phyloP scores from a whole-genome alignment of 1,139 yeast species.

The Nakaseomyces sp. region DNA sequence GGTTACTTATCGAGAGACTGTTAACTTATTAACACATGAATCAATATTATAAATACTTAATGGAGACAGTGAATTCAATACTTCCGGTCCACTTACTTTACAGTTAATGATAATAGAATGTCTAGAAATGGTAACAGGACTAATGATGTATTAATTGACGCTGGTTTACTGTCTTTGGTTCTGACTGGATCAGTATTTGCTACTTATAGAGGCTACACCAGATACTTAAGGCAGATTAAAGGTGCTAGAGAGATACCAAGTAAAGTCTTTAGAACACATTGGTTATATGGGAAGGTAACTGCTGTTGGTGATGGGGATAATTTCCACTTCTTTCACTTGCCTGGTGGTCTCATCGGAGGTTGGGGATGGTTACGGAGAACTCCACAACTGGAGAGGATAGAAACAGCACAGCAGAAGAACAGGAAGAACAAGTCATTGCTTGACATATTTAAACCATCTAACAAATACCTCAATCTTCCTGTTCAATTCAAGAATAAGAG shows the following conservation, averaged over 20 bases:
- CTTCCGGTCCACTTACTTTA: too few relatives aligned
- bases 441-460: conserved; percentile 8
- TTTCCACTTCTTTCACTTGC: conserved; percentile 84
- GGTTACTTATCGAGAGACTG: background rate
- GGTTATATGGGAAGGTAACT: conserved; percentile 73
- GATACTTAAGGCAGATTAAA: conserved; percentile 34
- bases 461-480: conserved; percentile 34
- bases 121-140: background rate
- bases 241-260: conserved; percentile 37
- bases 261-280: conserved; percentile 34
- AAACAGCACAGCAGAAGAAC: conserved; percentile 1
- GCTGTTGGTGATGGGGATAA: conserved; percentile 97
- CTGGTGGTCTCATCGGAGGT: conserved; percentile 80
- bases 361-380: conserved; percentile 82
- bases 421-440: conserved; percentile 4
- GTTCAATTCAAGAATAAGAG: conserved; percentile 43
- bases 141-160: conserved; percentile 11
- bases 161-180: conserved; percentile 26
- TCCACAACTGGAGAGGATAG: conserved; percentile 31
- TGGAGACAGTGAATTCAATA: too few relatives aligned
- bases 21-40: background rate
- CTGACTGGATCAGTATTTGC: conserved; percentile 32
- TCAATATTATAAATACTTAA: too few relatives aligned
- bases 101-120: background rate
- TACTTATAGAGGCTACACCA: conserved; percentile 32